These are phyloP conservation scores for Irpex sp. DNA, from an alignment of 1,284 basidiomycete genomes.

Conservation along the genomic window DNA sequence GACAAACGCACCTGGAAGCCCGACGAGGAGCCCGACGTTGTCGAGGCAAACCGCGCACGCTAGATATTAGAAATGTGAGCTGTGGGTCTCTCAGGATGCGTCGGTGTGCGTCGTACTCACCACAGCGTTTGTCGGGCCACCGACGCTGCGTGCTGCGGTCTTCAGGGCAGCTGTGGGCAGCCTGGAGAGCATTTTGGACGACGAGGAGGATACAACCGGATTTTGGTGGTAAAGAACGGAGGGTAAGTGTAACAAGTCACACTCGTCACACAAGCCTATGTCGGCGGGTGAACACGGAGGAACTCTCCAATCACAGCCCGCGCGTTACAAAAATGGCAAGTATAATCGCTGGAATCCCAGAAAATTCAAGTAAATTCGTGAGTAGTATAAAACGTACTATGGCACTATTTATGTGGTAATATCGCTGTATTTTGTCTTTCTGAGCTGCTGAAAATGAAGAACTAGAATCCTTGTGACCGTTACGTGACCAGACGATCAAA, in stretches of 20 bases:
- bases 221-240: slow-evolving; percentile 14
- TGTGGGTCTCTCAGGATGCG: slow-evolving; percentile 16
- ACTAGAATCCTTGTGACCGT: not conserved
- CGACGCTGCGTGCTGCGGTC: slow-evolving; percentile 36
- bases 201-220: slow-evolving; percentile 22
- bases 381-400: not conserved
- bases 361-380: not conserved
- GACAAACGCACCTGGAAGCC: slow-evolving; percentile 52
- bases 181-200: slow-evolving; percentile 69
- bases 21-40: slow-evolving; percentile 46
- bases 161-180: slow-evolving; percentile 63
- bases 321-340: slow-evolving; percentile 11
- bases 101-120: slow-evolving; percentile 26
- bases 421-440: not conserved
- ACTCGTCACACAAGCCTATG: slow-evolving; percentile 16
- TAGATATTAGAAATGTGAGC: slow-evolving; percentile 13
- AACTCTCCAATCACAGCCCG: slow-evolving; percentile 23
- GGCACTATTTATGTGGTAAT: not conserved
- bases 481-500: not conserved
- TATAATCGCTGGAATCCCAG: not conserved
- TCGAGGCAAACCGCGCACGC: slow-evolving; percentile 67
- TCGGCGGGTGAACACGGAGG: slow-evolving; percentile 25
- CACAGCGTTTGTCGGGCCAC: slow-evolving; percentile 38
- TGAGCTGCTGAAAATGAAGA: not conserved
- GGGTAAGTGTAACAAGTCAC: slow-evolving; percentile 23